Evolutionary conservation across 805 yeast species (phyloP).

Genomic region (Kodamaea laetipori): DNA sequence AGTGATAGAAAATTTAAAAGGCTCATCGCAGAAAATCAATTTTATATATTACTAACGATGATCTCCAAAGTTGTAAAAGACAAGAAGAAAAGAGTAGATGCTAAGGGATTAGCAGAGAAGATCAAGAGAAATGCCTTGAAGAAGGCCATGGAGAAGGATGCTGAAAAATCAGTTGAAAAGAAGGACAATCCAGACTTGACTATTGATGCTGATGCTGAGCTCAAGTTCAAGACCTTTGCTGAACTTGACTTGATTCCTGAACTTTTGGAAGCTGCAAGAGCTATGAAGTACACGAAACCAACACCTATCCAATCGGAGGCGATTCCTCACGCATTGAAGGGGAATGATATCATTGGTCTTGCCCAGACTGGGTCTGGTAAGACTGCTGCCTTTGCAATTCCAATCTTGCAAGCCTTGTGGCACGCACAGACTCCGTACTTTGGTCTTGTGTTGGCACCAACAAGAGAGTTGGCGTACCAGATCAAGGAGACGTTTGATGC

Average conservation of each 20-base stretch:
- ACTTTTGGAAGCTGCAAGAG: conserved; percentile 74
- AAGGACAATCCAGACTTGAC: conserved; percentile 13
- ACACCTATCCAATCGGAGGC: conserved; percentile 93
- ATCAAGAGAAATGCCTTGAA: conserved; percentile 27
- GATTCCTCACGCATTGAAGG: conserved; percentile 86
- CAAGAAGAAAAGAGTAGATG: conserved; percentile 26
- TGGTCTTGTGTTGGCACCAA: conserved; percentile 86
- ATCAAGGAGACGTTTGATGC: conserved; percentile 96
- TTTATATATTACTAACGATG: neutral
- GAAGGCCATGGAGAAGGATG: conserved; percentile 5
- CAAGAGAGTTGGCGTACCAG: conserved; percentile 83
- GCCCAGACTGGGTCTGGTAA: conserved; percentile 99
- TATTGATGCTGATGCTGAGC: conserved; percentile 13
- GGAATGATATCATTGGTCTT: conserved; percentile 90
- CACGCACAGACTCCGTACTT: conserved; percentile 84
- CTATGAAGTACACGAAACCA: conserved; percentile 75
- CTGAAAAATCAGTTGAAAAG: conserved; percentile 12
- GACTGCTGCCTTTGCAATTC: conserved; percentile 97
- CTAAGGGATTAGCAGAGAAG: conserved; percentile 57
- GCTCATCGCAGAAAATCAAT: conserved; percentile 2
- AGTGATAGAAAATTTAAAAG: neutral
- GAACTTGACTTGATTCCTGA: conserved; percentile 74
- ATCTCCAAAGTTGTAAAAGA: neutral
- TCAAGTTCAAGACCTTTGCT: conserved; percentile 20
- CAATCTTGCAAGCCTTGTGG: conserved; percentile 89